Evolutionary conservation across 495 filamentous ascomycete genomes (phyloP).

Genomic region (Penicillium samsonianum): DNA sequence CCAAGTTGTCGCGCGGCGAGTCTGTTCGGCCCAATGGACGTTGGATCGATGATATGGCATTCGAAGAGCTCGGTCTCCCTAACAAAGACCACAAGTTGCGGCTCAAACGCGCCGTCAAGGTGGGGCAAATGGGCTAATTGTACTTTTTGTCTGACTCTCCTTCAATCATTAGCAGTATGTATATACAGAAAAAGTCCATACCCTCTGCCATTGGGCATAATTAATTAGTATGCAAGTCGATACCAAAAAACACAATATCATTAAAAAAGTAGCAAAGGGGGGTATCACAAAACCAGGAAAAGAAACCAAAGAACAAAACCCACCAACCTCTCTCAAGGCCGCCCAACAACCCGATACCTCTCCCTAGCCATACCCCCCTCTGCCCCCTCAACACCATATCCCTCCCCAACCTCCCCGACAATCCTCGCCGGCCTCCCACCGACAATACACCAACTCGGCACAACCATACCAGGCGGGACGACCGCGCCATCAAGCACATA

Average conservation of each 20-base stretch:
- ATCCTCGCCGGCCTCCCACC: slow-evolving; percentile 79
- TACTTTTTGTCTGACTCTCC: background rate
- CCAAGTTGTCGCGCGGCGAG: slow-evolving; percentile 58
- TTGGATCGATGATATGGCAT: slow-evolving; percentile 82
- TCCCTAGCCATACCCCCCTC: slow-evolving; percentile 50
- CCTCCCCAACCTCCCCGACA: slow-evolving; percentile 84
- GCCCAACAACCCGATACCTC: slow-evolving; percentile 47
- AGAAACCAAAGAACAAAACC: slow-evolving; percentile 15
- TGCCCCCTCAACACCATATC: slow-evolving; percentile 59
- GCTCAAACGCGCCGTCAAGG: slow-evolving; percentile 47
- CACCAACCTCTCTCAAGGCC: slow-evolving; percentile 21
- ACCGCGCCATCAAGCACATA: slow-evolving; percentile 80
- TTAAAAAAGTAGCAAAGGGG: slow-evolving; percentile 16
- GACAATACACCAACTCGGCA: slow-evolving; percentile 85
- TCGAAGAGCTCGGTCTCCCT: slow-evolving; percentile 59
- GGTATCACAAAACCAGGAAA: slow-evolving; percentile 27
- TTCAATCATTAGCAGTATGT: background rate
- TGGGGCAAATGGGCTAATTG: slow-evolving; percentile 35
- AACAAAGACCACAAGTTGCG: slow-evolving; percentile 25
- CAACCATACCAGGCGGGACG: slow-evolving; percentile 83
- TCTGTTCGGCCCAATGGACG: slow-evolving; percentile 48
- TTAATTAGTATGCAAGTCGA: background rate
- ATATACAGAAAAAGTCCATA: background rate
- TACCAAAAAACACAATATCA: slow-evolving; percentile 2
- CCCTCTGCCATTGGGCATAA: background rate